A percentile compares a stretch with the other conserved stretches of the same genome.
Evolutionary conservation across 768 basidiomycete genomes (phyloP).

Genomic region (Hygrophorus pudorinus): DNA sequence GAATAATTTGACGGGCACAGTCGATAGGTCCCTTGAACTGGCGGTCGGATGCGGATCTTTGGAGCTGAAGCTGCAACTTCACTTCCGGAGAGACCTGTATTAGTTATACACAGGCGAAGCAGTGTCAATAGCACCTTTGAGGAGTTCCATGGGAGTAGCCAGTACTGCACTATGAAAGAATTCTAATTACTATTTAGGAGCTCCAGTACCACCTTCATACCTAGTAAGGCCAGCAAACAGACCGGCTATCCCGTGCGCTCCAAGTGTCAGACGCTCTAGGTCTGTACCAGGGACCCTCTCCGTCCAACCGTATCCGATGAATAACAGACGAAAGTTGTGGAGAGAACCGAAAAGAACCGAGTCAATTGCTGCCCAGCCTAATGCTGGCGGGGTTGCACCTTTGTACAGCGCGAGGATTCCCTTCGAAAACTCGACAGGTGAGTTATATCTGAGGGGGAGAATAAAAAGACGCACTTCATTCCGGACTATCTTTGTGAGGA

Average conservation of each 20-base stretch:
- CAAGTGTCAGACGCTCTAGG: slow-evolving; percentile 42
- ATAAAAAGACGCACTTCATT: slow-evolving; percentile 39
- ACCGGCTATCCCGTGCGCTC: slow-evolving; percentile 59
- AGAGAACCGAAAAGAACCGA: slow-evolving; percentile 59
- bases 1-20: slow-evolving; percentile 53
- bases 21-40: slow-evolving; percentile 60
- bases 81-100: slow-evolving; percentile 25
- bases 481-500: slow-evolving; percentile 42
- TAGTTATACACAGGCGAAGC: background rate
- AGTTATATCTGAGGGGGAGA: slow-evolving; percentile 6
- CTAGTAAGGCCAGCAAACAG: slow-evolving; percentile 63
- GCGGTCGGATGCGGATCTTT: slow-evolving; percentile 38
- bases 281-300: slow-evolving; percentile 37
- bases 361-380: slow-evolving; percentile 68
- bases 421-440: slow-evolving; percentile 20
- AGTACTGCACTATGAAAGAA: slow-evolving; percentile 41
- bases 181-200: slow-evolving; percentile 6
- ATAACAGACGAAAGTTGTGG: slow-evolving; percentile 62
- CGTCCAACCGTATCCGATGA: slow-evolving; percentile 41
- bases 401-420: slow-evolving; percentile 62
- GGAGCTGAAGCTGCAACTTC: slow-evolving; percentile 58
- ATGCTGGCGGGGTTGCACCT: slow-evolving; percentile 61
- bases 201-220: slow-evolving; percentile 21
- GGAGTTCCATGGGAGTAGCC: slow-evolving; percentile 68
- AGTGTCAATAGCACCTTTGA: slow-evolving; percentile 43